phyloP scores from a whole-genome alignment of 2,329 filamentous ascomycete species.

The Fusarium annulatum region DNA sequence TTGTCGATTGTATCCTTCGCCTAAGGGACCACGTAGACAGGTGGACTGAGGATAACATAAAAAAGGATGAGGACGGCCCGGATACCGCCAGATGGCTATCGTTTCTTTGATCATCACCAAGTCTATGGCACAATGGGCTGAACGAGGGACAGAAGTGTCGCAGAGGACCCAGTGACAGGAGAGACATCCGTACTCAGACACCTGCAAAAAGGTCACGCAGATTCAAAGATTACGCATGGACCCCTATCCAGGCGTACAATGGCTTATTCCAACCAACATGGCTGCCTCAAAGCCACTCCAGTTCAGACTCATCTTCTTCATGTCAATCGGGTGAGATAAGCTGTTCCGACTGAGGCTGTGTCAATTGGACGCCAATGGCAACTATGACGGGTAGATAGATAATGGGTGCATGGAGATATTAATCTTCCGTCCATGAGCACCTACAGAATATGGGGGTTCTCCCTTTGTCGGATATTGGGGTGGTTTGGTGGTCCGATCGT shows the following conservation, averaged over 20 bases:
- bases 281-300: slow-evolving; percentile 19
- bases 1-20: slow-evolving; percentile 21
- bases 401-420: not conserved
- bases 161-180: slow-evolving; percentile 4
- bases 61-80: slow-evolving; percentile 9
- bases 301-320: slow-evolving; percentile 3
- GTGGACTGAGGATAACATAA: slow-evolving; percentile 32
- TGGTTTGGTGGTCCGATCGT: slow-evolving; percentile 30
- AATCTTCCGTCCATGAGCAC: not conserved
- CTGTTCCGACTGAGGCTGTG: slow-evolving; percentile 6
- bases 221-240: slow-evolving; percentile 12
- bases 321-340: not conserved
- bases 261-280: slow-evolving; percentile 13
- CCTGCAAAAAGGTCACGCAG: not conserved
- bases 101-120: not conserved
- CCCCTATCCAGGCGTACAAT: not conserved
- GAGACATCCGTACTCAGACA: slow-evolving; percentile 5
- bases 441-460: not conserved
- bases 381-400: slow-evolving; percentile 13
- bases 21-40: slow-evolving; percentile 29
- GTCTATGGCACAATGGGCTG: not conserved
- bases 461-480: slow-evolving; percentile 21
- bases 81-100: slow-evolving; percentile 1
- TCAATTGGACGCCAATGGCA: slow-evolving; percentile 3
- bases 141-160: not conserved